Evolutionary conservation across 371 early-diverging fungal species (phyloP).

Genomic region (Mortierella sp.): DNA sequence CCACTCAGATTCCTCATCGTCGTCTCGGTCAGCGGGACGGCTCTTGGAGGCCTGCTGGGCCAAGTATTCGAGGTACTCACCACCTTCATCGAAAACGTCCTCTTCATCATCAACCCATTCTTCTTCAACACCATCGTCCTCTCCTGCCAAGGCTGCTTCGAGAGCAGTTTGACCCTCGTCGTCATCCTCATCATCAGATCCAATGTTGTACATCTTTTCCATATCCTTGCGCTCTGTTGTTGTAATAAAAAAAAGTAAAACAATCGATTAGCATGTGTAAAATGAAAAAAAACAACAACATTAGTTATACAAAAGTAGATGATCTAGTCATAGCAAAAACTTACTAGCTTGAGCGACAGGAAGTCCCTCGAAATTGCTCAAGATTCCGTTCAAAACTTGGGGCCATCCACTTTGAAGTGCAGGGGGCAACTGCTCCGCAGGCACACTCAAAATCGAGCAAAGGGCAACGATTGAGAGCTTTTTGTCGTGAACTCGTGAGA

Average conservation of each 20-base stretch:
- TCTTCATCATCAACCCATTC: conserved; percentile 66
- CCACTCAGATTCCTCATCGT: conserved; percentile 75
- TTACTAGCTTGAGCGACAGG: conserved; percentile 85
- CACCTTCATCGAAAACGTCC: conserved; percentile 70
- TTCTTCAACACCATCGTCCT: conserved; percentile 69
- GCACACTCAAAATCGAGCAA: conserved; percentile 79
- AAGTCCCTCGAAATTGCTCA: conserved; percentile 80
- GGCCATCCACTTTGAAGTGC: conserved; percentile 79
- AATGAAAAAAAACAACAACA: conserved; percentile 1
- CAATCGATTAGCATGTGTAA: neutral
- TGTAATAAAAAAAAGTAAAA: neutral
- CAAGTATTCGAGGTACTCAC: conserved; percentile 75
- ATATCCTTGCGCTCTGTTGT: conserved; percentile 75
- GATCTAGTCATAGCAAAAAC: conserved; percentile 9
- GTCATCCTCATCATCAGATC: conserved; percentile 75
- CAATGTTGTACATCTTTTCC: conserved; percentile 72
- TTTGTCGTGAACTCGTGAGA: conserved; percentile 94
- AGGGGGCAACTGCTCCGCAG: conserved; percentile 78
- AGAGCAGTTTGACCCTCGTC: conserved; percentile 66
- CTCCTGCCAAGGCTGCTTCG: conserved; percentile 55
- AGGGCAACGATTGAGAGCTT: conserved; percentile 87
- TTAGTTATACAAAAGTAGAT: neutral
- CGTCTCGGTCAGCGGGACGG: conserved; percentile 51
- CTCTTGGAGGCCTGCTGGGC: conserved; percentile 68
- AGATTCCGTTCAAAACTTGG: conserved; percentile 77